phyloP scores from a whole-genome alignment of 257 asterid genomes.

The Solanum corneliomulleri region DNA sequence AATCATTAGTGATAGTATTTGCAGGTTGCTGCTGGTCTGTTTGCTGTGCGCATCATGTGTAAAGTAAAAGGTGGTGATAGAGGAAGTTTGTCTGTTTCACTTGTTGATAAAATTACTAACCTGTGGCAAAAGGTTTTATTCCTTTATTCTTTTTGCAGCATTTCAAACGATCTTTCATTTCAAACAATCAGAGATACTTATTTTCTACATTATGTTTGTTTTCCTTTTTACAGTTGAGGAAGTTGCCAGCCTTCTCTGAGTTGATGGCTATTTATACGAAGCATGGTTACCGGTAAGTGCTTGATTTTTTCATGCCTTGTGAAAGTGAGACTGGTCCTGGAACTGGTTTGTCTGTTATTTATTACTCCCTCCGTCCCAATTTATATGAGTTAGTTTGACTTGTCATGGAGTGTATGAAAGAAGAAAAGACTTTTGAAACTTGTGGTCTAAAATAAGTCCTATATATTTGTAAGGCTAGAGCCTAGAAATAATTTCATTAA shows the following conservation, averaged over 20 bases:
- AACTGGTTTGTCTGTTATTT: background rate
- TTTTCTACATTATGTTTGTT: constrained; percentile 4
- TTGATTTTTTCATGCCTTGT: background rate
- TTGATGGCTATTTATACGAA: constrained; percentile 50
- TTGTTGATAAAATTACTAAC: constrained; percentile 35
- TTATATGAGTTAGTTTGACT: background rate
- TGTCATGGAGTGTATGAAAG: background rate
- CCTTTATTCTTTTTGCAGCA: background rate
- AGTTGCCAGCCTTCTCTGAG: constrained; percentile 66
- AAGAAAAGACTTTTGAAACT: background rate
- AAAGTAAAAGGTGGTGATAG: constrained; percentile 50
- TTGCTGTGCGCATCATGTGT: constrained; percentile 56
- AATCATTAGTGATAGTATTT: background rate
- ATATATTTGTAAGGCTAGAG: background rate
- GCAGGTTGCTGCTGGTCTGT: constrained; percentile 67
- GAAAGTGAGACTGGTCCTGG: background rate
- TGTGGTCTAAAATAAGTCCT: background rate
- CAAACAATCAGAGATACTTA: background rate
- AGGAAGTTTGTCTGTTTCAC: constrained; percentile 68
- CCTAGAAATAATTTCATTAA: background rate
- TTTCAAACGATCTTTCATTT: background rate
- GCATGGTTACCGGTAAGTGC: constrained; percentile 69
- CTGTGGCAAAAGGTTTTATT: constrained; percentile 59
- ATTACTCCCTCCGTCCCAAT: background rate
- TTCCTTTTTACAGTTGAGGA: constrained; percentile 43